Evolutionary conservation across 441 rosid genomes (phyloP), one percentile per base, ranked within the genome.

Genomic region (Erodium chrysanthum): DNA sequence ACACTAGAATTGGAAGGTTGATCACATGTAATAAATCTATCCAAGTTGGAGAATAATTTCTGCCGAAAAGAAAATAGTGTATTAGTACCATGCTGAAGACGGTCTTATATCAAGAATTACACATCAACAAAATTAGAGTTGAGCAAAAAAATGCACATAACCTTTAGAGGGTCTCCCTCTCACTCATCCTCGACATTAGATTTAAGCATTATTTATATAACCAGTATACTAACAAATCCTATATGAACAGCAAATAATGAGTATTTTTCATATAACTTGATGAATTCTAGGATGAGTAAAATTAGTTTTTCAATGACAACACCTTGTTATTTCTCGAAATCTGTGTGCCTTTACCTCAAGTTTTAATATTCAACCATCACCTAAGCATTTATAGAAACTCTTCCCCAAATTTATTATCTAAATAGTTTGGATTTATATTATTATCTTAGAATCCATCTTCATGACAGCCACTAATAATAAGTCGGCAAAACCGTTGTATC

Each of bases 11-110:
- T 79, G 25, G 95, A 83, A 66, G 97, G 99, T 70, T 70, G 87
- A 76, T 82, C 85, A 70, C 95, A 92, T 29, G 86, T 75, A 74
- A 95, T 84, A 77, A 84, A 63, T 69, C 76, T 85, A 83, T 95
- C 99, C 95, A 92, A 73, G 81, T 85, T 86, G 84, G 74, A 83
- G 66, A 90, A 77, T 70, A 95, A 74, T 78, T 84, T 86, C 97
- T 95, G 89, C 68, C 81, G 33, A 29, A 70, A 46, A 67, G 65
- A 68, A 33, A 50, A 50, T 35, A 37, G 52, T 17, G 20, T 60
- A 37, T 69, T 62, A 73, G 62, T 54, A 54, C 61, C 61, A 54
- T 10, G 23, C 23, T 10, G 23, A 22, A 54, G 61, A 54, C 20
- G 60, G 60, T 18, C 18, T 54, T 54, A 42, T 10, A 54, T 15